Evolutionary conservation across 164 flowering plant species (phyloP), one percentile per base, ranked within the genome.

Genomic region (Chloranthus sessilifolius): DNA sequence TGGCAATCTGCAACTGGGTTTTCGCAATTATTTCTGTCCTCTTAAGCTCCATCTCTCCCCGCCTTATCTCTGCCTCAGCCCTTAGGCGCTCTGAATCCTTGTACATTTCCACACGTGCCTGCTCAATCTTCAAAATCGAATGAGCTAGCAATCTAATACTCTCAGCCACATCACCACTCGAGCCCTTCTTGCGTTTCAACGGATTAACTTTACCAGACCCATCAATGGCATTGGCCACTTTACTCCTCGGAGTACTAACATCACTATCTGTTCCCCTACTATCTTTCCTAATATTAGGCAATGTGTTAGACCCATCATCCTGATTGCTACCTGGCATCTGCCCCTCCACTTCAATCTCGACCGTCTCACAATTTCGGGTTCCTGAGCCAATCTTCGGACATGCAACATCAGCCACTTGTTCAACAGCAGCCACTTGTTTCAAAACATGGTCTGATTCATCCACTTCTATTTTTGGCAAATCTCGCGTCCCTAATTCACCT

Each of bases 1-100:
- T 71, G 6, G 90, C 95, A 50, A 86, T 86, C 77, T 86, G 81
- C 55, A 83, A 61, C 40, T 86, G 88, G 8, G 90, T 86, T 21
- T 76, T 74, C 25, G 95, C 88, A 7, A 86, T 73, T 53, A 86
- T 79, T 64, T 80, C 84, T 1, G 95, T 86, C 47, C 84, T 55
- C 55, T 79, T 83, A 6, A 86, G 81, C 26, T 86, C 95, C 74
- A 83, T 71, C 56, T 86, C 95, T 0, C 70, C 77, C 56, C 88
- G 63, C 62, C 62, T 81, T 6, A 75, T 74, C 63, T 86, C 95
- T 1, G 86, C 79, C 52, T 86, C 88, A 1, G 63, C 76, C 50
- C 90, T 75, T 80, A 83, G 69, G 21, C 55, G 78, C 72, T 86
- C 90, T 15, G 84, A 40, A 49, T 86, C 84, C 52, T 60, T 74